These are phyloP conservation scores for Puccinia horiana DNA, from an alignment of 1,284 basidiomycete genomes.

Conservation along the genomic window DNA sequence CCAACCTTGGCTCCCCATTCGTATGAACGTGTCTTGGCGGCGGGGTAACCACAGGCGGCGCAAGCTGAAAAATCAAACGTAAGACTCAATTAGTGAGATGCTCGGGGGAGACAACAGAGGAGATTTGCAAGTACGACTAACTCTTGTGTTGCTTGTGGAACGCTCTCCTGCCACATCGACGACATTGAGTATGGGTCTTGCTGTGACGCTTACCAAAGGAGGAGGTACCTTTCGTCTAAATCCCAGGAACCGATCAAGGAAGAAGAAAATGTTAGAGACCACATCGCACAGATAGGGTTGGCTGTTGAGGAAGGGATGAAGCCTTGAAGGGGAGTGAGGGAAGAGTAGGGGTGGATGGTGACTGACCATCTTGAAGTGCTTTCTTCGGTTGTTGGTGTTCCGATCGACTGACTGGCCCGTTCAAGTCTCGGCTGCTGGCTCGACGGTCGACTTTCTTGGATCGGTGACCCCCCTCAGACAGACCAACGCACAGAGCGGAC, in stretches of 20 bases:
- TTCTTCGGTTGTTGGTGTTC: conserved; percentile 3
- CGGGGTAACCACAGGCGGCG: conserved; percentile 92
- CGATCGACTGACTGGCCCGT: neutral
- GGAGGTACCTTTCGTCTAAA: conserved; percentile 47
- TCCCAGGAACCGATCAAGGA: neutral
- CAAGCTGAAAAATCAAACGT: conserved; percentile 68
- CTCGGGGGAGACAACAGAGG: neutral
- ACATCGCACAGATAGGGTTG: neutral
- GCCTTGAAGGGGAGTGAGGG: neutral
- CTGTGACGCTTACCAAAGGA: conserved; percentile 49
- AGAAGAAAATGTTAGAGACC: neutral
- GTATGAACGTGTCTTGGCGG: conserved; percentile 91
- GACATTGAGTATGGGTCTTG: conserved; percentile 46
- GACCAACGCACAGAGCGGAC: neutral
- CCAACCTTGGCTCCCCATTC: conserved; percentile 95
- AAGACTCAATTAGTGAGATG: neutral
- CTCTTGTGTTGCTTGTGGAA: conserved; percentile 47
- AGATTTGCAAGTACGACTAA: neutral
- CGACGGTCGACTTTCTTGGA: neutral
- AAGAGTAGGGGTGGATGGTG: neutral
- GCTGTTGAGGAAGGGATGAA: neutral
- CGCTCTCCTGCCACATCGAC: conserved; percentile 43
- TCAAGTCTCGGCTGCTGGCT: neutral
- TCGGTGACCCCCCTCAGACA: neutral
- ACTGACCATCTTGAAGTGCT: conserved; percentile 25